phyloP scores from a whole-genome alignment of 1,284 basidiomycete species.

The Moesziomyces sp. region DNA sequence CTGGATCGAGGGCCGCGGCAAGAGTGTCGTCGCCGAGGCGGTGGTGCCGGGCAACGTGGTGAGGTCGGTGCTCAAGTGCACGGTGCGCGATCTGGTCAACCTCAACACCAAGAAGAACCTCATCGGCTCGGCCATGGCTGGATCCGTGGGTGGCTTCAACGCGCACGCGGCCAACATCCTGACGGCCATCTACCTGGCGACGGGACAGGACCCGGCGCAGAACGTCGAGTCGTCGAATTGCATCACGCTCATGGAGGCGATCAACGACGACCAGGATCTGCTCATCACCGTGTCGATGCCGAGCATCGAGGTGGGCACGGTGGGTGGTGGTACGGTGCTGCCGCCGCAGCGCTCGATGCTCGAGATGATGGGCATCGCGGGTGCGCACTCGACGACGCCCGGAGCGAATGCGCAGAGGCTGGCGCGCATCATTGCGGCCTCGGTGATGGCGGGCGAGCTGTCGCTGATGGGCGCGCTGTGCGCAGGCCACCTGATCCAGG shows the following conservation, averaged over 20 bases:
- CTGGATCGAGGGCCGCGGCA: slow-evolving; percentile 99
- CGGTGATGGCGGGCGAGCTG: slow-evolving; percentile 67
- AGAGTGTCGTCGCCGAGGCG: slow-evolving; percentile 96
- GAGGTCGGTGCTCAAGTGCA: slow-evolving; percentile 92
- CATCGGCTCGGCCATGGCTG: slow-evolving; percentile 97
- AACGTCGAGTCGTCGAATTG: slow-evolving; percentile 99
- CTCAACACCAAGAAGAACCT: slow-evolving; percentile 98
- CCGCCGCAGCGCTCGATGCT: slow-evolving; percentile 64
- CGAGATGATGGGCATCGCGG: slow-evolving; percentile 65
- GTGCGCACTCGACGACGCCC: slow-evolving; percentile 59
- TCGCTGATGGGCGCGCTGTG: slow-evolving; percentile 64
- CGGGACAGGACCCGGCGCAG: slow-evolving; percentile 98
- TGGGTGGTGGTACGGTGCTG: slow-evolving; percentile 85
- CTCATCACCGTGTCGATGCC: slow-evolving; percentile 71
- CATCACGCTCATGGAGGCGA: slow-evolving; percentile 97
- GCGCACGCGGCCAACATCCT: slow-evolving; percentile 98
- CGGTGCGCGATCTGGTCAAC: slow-evolving; percentile 87
- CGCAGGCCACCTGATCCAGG: slow-evolving; percentile 66
- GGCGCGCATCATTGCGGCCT: slow-evolving; percentile 65
- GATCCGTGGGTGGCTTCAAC: slow-evolving; percentile 95
- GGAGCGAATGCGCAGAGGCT: slow-evolving; percentile 66
- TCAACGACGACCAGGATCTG: slow-evolving; percentile 88
- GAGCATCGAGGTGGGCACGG: slow-evolving; percentile 73
- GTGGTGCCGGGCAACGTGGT: slow-evolving; percentile 89
- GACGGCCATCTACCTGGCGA: slow-evolving; percentile 92